Evolutionary conservation across 495 filamentous ascomycete genomes (phyloP).

Genomic region (Daldinia decipiens): DNA sequence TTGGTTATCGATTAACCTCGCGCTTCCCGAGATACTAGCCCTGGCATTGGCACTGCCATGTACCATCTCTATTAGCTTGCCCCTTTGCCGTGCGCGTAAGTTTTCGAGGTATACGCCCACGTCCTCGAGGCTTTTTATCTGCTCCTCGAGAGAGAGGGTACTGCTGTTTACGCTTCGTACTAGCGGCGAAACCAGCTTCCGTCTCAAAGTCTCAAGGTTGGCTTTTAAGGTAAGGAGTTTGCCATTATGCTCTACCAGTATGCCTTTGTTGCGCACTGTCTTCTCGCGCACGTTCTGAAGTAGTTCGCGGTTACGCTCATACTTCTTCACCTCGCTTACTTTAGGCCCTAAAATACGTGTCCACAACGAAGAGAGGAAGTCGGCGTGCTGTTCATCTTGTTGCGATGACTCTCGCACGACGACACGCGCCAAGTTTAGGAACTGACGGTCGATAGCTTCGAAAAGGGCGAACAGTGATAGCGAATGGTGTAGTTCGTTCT

Average conservation of each 20-base stretch:
- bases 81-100: conserved; percentile 80
- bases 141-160: conserved; percentile 79
- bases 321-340: conserved; percentile 77
- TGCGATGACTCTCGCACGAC: conserved; percentile 82
- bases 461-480: conserved; percentile 83
- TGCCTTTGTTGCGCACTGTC: conserved; percentile 85
- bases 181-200: conserved; percentile 82
- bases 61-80: conserved; percentile 81
- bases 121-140: conserved; percentile 82
- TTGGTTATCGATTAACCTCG: conserved; percentile 30
- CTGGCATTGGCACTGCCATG: conserved; percentile 67
- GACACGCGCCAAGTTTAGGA: conserved; percentile 85
- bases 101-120: conserved; percentile 78
- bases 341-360: conserved; percentile 81
- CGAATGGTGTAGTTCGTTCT: conserved; percentile 79
- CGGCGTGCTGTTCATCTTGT: conserved; percentile 80
- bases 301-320: conserved; percentile 82
- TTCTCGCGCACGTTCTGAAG: conserved; percentile 79
- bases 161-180: conserved; percentile 74
- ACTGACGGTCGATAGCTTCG: conserved; percentile 86
- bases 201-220: conserved; percentile 78
- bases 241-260: conserved; percentile 84
- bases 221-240: conserved; percentile 81
- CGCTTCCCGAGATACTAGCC: conserved; percentile 14
- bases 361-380: conserved; percentile 86